phyloP scores from a whole-genome alignment of 2,329 filamentous ascomycete species.

The Exophiala alcalophila region DNA sequence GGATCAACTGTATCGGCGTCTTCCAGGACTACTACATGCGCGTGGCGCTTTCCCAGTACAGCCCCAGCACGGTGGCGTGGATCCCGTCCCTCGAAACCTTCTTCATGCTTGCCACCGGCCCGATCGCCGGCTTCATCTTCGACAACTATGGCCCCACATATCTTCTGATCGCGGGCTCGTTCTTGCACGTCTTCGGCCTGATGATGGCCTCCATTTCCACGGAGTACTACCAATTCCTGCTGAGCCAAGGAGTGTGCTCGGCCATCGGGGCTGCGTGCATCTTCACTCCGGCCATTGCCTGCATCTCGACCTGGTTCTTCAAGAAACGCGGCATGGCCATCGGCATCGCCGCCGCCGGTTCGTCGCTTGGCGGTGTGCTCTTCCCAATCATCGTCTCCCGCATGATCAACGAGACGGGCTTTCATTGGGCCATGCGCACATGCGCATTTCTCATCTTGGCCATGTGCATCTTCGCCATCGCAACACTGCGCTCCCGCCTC shows the following conservation, averaged over 20 bases:
- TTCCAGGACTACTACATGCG: constrained; percentile 60
- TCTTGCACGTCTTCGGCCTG: constrained; percentile 57
- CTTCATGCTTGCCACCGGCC: constrained; percentile 47
- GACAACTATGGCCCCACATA: constrained; percentile 62
- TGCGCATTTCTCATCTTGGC: constrained; percentile 60
- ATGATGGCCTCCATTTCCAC: constrained; percentile 57
- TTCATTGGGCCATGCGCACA: constrained; percentile 58
- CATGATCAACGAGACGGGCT: constrained; percentile 53
- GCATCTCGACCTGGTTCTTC: constrained; percentile 53
- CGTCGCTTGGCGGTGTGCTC: constrained; percentile 57
- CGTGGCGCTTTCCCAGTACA: constrained; percentile 48
- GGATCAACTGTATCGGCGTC: constrained; percentile 45
- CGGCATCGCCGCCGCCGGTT: constrained; percentile 54
- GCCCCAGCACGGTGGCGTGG: constrained; percentile 59
- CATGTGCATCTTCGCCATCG: constrained; percentile 52
- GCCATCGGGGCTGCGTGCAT: constrained; percentile 51
- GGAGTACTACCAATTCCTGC: constrained; percentile 57
- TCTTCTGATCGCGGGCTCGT: constrained; percentile 50
- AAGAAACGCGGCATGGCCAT: constrained; percentile 53
- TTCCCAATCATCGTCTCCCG: constrained; percentile 61
- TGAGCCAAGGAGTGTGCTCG: constrained; percentile 55
- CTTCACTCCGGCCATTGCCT: constrained; percentile 45
- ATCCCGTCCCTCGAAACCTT: constrained; percentile 53
- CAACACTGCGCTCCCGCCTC: constrained; percentile 53
- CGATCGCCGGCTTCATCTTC: constrained; percentile 61